Percentiles rank a stretch among this genome's conserved stretches.
phyloP scores from a whole-genome alignment of 768 basidiomycete species.

The Leccinum incarnatum region DNA sequence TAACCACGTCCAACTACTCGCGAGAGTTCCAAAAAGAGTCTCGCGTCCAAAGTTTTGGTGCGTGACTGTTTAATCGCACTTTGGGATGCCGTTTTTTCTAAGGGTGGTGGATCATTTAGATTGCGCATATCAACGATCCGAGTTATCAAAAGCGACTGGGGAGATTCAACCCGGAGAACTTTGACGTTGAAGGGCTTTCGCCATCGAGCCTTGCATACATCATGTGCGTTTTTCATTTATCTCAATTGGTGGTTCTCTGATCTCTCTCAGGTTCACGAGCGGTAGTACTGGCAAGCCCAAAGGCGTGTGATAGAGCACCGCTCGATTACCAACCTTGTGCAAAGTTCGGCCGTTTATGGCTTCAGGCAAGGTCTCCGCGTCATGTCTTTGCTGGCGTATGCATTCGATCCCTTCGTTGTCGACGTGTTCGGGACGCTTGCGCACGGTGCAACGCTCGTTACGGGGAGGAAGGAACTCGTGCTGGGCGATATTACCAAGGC shows the following conservation, averaged over 20 bases:
- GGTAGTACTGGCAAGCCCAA: conserved; percentile 25
- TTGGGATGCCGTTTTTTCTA: not conserved
- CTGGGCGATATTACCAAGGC: conserved; percentile 30
- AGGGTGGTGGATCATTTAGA: conserved; percentile 7
- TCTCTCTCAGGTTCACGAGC: conserved; percentile 16
- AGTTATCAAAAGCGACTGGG: conserved; percentile 23
- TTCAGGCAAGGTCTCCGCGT: conserved; percentile 24
- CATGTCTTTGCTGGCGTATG: conserved; percentile 30
- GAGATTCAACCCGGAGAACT: conserved; percentile 15
- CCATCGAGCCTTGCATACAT: conserved; percentile 25
- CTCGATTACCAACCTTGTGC: conserved; percentile 21
- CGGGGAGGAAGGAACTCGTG: conserved; percentile 25
- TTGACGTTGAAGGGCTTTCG: conserved; percentile 18
- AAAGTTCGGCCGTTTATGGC: conserved; percentile 21
- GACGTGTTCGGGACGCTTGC: conserved; percentile 19
- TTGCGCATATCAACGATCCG: conserved; percentile 30
- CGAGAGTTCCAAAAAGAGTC: conserved; percentile 21
- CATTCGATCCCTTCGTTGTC: conserved; percentile 27
- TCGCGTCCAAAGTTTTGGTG: conserved; percentile 25
- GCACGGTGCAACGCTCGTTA: conserved; percentile 21
- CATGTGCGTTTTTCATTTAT: conserved; percentile 18
- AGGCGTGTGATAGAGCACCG: conserved; percentile 23
- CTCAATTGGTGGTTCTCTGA: too few species aligned
- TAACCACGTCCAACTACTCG: conserved; percentile 26
- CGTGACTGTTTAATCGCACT: not conserved